Evolutionary conservation across 768 basidiomycete genomes (phyloP).

Genomic region (Leccinellum luteum): DNA sequence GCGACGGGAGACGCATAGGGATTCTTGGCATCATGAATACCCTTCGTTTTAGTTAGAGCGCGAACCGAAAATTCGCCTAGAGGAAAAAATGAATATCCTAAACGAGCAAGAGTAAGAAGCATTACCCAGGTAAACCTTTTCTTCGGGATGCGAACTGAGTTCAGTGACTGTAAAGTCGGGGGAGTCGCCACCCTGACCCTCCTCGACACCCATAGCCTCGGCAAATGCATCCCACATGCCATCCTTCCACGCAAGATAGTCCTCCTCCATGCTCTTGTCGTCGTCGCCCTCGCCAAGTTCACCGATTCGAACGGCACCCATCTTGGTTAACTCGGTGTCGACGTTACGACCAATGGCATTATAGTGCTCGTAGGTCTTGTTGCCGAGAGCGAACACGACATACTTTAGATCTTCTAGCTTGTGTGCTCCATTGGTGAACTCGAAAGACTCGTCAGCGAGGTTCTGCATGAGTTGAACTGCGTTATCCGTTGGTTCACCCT

Average conservation of each 20-base stretch:
- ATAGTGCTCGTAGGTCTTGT: conserved; percentile 95
- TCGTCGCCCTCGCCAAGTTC: conserved; percentile 96
- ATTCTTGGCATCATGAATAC: conserved; percentile 98
- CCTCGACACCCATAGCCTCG: conserved; percentile 82
- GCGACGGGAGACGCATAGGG: conserved; percentile 84
- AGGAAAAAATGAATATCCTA: neutral
- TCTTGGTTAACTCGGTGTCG: conserved; percentile 67
- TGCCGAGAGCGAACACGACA: conserved; percentile 91
- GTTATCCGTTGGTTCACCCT: conserved; percentile 98
- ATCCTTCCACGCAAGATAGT: conserved; percentile 99
- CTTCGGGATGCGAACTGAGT: conserved; percentile 64
- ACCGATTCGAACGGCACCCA: conserved; percentile 85
- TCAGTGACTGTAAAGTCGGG: conserved; percentile 93
- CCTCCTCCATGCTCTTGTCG: conserved; percentile 99
- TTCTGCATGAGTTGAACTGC: conserved; percentile 94
- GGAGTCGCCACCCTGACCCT: conserved; percentile 93
- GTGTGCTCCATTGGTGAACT: conserved; percentile 78
- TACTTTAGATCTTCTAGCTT: conserved; percentile 85
- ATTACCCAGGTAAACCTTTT: conserved; percentile 93
- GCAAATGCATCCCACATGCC: conserved; percentile 93
- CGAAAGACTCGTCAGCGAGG: conserved; percentile 80
- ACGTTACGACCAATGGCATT: conserved; percentile 83
- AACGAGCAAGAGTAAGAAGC: conserved; percentile 18
- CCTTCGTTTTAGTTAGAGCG: conserved; percentile 88
- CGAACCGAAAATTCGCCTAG: conserved; percentile 93